Conservation (phyloP, 176 grass and related monocot species). For the Aegilops bicornis region DNA sequence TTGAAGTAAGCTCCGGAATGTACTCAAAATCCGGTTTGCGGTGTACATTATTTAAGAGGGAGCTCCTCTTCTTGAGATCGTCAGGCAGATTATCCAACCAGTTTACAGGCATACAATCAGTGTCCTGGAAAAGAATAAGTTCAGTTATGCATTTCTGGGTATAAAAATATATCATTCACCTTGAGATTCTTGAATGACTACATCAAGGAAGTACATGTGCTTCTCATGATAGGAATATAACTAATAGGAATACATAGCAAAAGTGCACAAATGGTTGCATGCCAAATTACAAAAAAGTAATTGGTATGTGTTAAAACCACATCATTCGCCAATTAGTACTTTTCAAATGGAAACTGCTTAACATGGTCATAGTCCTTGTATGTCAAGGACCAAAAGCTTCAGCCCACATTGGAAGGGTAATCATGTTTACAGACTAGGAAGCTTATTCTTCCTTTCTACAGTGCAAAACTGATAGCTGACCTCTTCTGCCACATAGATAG, state of each 20-base stretch:
- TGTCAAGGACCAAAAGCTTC: background rate
- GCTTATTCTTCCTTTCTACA: background rate
- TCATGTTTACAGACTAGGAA: background rate
- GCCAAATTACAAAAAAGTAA: constrained; percentile 9
- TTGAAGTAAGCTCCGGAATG: constrained; percentile 23
- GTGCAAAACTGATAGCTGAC: background rate
- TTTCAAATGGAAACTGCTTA: background rate
- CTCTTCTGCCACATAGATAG: constrained; percentile 1
- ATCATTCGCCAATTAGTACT: background rate
- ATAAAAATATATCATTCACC: constrained; percentile 2
- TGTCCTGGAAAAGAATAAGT: constrained; percentile 56
- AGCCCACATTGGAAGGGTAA: background rate
- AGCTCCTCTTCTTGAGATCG: constrained; percentile 30
- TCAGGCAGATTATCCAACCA: constrained; percentile 45
- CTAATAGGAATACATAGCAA: background rate
- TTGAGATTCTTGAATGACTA: background rate
- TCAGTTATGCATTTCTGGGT: constrained; percentile 17
- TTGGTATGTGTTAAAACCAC: background rate
- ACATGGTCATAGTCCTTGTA: constrained; percentile 1
- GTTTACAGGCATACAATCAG: constrained; percentile 70
- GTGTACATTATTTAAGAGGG: constrained; percentile 23
- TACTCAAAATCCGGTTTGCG: constrained; percentile 15
- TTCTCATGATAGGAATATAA: background rate
- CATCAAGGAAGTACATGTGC: constrained; percentile 4
- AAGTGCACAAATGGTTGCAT: background rate